A percentile compares a stretch with the other conserved stretches of the same genome.
Conservation (phyloP, 139 green algal genomes). For the Coelastrella sp. region DNA sequence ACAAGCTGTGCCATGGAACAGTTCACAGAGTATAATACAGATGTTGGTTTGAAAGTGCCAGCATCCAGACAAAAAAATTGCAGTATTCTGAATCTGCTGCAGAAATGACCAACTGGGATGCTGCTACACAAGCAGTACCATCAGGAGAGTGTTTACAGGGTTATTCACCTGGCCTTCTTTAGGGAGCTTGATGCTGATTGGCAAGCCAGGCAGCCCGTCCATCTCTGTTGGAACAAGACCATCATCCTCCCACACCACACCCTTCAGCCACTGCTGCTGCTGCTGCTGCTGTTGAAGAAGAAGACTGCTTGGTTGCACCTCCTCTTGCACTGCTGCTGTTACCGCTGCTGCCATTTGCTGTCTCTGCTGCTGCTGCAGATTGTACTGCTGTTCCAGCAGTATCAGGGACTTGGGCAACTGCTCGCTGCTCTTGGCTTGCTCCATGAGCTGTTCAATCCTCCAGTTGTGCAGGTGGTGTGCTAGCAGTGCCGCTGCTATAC, state of each 20-base stretch:
- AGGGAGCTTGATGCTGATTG: background rate
- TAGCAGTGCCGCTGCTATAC: constrained; percentile 27
- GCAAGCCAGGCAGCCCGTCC: background rate
- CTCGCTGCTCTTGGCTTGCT: background rate
- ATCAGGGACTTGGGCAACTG: background rate
- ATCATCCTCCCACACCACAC: background rate
- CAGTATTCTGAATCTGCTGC: background rate
- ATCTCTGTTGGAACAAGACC: background rate
- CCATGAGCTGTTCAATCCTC: constrained; percentile 18
- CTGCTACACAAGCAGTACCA: too few species aligned
- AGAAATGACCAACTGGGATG: too few species aligned
- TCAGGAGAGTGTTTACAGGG: too few species aligned
- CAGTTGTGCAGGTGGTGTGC: constrained; percentile 37
- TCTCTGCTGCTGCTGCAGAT: constrained; percentile 19
- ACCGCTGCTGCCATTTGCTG: background rate
- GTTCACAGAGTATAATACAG: too few species aligned
- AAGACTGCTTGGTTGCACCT: background rate
- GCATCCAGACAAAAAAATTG: too few species aligned
- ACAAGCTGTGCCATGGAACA: too few species aligned
- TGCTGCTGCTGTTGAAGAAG: background rate
- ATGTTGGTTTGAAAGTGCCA: too few species aligned
- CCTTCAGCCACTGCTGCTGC: constrained; percentile 4
- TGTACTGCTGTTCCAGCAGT: constrained; percentile 11
- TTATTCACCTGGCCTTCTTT: background rate
- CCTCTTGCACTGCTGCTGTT: background rate